These are phyloP conservation scores for Diutina neorugosa DNA, from an alignment of 1,139 yeast species.

Conservation along the genomic window DNA sequence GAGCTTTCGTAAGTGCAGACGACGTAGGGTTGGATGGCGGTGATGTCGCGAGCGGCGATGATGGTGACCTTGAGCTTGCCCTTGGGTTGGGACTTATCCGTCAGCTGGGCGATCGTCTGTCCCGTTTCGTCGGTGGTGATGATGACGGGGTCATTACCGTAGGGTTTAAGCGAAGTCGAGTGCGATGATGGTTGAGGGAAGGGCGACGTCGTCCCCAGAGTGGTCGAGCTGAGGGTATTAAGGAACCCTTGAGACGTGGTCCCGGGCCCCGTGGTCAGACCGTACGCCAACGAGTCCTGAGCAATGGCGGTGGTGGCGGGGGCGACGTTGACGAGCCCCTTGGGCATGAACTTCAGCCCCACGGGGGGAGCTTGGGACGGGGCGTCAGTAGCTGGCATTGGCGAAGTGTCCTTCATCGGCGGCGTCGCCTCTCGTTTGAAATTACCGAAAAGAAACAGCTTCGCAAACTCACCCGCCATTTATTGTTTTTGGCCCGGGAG, in stretches of 20 bases:
- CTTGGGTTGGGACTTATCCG: slow-evolving; percentile 38
- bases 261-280: slow-evolving; percentile 38
- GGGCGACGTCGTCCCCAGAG: neutral
- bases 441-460: slow-evolving; percentile 5
- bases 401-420: slow-evolving; percentile 5
- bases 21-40: slow-evolving; percentile 69
- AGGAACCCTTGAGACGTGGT: slow-evolving; percentile 7
- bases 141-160: slow-evolving; percentile 18
- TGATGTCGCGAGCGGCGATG: slow-evolving; percentile 62
- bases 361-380: slow-evolving; percentile 5
- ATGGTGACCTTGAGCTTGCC: slow-evolving; percentile 78
- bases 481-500: slow-evolving; percentile 35
- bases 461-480: slow-evolving; percentile 2
- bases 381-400: slow-evolving; percentile 6
- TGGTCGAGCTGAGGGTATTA: slow-evolving; percentile 4
- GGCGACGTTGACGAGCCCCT: slow-evolving; percentile 20
- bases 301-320: slow-evolving; percentile 58
- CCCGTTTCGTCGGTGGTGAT: slow-evolving; percentile 38
- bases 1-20: slow-evolving; percentile 91
- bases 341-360: slow-evolving; percentile 19
- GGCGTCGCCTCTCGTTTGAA: slow-evolving; percentile 5
- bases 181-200: neutral
- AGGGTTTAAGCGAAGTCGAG: neutral
- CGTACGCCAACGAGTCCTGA: slow-evolving; percentile 51
- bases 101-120: slow-evolving; percentile 13